Conservation (phyloP, 805 yeast genomes). For the Yamadazyma scolyti region DNA sequence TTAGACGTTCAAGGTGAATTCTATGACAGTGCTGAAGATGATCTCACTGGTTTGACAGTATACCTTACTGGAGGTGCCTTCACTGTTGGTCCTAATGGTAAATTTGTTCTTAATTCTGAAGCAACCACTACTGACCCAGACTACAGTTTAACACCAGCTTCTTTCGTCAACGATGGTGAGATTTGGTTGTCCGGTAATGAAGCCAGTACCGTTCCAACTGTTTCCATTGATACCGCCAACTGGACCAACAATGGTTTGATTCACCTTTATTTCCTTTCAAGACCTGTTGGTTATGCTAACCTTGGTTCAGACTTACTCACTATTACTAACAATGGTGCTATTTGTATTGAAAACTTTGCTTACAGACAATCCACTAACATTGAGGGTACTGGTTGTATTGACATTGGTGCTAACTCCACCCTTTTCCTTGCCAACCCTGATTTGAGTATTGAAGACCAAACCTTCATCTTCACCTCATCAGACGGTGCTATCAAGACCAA, state of each 20-base stretch:
- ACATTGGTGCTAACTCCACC: slow-evolving; percentile 11
- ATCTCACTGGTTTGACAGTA: not conserved
- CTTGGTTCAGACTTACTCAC: slow-evolving; percentile 7
- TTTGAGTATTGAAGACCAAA: not conserved
- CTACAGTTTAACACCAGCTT: not conserved
- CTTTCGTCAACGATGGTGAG: slow-evolving; percentile 1
- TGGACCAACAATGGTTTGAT: slow-evolving; percentile 2
- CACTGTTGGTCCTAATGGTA: slow-evolving; percentile 1
- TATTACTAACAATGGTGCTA: slow-evolving; percentile 18
- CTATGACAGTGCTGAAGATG: not conserved
- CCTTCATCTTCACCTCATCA: slow-evolving; percentile 1
- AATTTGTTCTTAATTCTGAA: not conserved
- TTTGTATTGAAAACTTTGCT: slow-evolving; percentile 16
- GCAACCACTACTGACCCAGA: not conserved
- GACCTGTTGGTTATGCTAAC: slow-evolving; percentile 9
- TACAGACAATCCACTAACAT: slow-evolving; percentile 15
- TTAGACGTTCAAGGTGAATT: slow-evolving; percentile 1
- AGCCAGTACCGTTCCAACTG: not conserved
- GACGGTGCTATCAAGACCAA: slow-evolving; percentile 2
- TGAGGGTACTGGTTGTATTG: slow-evolving; percentile 21
- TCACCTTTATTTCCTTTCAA: slow-evolving; percentile 1
- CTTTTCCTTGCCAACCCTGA: slow-evolving; percentile 5
- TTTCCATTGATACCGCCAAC: not conserved
- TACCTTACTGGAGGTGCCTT: not conserved
- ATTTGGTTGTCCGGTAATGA: slow-evolving; percentile 1